These are phyloP conservation scores for Ganoderma sp. DNA, from an alignment of 1,284 basidiomycete genomes.

Conservation along the genomic window DNA sequence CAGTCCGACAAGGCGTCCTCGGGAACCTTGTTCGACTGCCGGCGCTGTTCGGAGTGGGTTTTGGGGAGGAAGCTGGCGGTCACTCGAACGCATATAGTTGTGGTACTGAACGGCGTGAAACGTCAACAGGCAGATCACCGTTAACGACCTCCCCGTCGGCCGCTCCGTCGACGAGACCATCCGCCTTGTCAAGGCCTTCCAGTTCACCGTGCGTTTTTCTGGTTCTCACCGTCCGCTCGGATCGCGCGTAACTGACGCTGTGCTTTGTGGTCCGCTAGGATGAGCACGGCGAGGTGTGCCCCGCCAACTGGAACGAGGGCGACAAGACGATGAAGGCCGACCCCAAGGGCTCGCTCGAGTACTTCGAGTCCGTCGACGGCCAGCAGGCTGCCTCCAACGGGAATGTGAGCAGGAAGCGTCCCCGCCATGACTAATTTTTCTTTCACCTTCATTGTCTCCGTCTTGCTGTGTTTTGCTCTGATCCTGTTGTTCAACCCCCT, in stretches of 20 bases:
- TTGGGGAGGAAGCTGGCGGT: neutral
- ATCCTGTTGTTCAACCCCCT: neutral
- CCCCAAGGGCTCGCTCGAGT: slow-evolving; percentile 75
- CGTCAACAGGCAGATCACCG: slow-evolving; percentile 74
- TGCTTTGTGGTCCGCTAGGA: slow-evolving; percentile 53
- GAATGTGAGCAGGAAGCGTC: slow-evolving; percentile 44
- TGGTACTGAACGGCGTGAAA: neutral
- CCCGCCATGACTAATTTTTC: slow-evolving; percentile 40
- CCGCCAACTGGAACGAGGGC: slow-evolving; percentile 84
- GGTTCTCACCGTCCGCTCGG: neutral
- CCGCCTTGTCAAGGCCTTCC: slow-evolving; percentile 90
- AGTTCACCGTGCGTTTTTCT: slow-evolving; percentile 68
- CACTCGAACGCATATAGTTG: neutral
- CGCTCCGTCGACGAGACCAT: slow-evolving; percentile 91
- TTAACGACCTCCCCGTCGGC: slow-evolving; percentile 91
- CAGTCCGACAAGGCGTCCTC: neutral
- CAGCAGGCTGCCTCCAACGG: slow-evolving; percentile 36
- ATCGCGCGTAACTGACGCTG: slow-evolving; percentile 1
- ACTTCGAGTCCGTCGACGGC: slow-evolving; percentile 58
- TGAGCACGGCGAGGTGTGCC: slow-evolving; percentile 89
- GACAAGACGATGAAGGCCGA: slow-evolving; percentile 79
- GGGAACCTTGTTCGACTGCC: slow-evolving; percentile 5
- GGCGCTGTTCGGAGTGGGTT: neutral
- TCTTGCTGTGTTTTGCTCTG: neutral
- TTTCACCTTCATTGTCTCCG: slow-evolving; percentile 26